Conservation (phyloP, 1,284 basidiomycete genomes). For the Microbotryum saponariae region DNA sequence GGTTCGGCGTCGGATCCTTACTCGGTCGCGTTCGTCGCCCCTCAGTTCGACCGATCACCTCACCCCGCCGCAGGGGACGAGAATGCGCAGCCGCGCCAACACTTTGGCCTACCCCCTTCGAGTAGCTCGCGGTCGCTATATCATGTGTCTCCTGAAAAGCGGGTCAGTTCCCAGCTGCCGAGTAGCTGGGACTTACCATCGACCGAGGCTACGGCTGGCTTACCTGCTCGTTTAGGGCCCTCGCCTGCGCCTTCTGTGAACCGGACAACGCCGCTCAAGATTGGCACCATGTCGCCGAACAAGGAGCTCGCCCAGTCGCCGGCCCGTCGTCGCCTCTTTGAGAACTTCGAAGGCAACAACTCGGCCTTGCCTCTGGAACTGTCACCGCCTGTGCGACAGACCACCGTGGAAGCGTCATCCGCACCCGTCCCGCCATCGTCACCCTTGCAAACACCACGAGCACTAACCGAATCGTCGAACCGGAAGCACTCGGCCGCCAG, state of each 20-base stretch:
- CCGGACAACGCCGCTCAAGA: too few relatives aligned
- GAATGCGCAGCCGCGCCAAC: not conserved
- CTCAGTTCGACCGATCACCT: not conserved
- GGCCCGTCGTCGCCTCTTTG: not conserved
- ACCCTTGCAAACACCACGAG: not conserved
- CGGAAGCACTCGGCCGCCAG: not conserved
- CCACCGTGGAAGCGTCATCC: not conserved
- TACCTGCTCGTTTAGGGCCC: too few relatives aligned
- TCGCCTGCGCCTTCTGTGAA: not conserved
- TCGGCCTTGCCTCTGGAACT: too few relatives aligned
- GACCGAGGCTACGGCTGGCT: too few relatives aligned
- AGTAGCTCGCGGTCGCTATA: too few relatives aligned
- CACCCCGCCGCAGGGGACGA: not conserved
- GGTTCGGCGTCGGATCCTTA: constrained; percentile 12
- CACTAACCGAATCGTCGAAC: constrained; percentile 6
- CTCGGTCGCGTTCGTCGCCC: constrained; percentile 18
- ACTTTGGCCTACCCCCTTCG: too few relatives aligned
- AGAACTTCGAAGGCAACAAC: not conserved
- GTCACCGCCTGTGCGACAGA: too few relatives aligned
- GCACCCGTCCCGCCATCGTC: constrained; percentile 3
- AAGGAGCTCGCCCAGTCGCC: constrained; percentile 2
- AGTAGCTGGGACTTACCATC: too few relatives aligned
- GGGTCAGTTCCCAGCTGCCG: too few relatives aligned
- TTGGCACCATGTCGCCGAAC: constrained; percentile 5
- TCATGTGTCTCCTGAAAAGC: too few relatives aligned